Conservation (phyloP, 306 rosid genomes). For the Urtica urens region DNA sequence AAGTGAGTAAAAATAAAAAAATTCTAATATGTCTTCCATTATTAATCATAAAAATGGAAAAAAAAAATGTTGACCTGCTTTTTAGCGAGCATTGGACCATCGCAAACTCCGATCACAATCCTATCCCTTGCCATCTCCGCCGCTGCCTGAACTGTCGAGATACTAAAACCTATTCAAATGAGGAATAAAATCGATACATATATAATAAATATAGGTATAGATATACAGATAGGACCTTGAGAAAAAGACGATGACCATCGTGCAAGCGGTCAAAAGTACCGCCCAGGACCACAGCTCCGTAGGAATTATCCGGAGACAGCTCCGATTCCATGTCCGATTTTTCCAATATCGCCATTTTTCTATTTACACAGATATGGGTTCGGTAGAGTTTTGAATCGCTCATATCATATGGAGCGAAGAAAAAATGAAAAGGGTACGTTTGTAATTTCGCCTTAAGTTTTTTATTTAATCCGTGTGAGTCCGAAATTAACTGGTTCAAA, state of each 20-base stretch:
- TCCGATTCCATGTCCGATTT: conserved; percentile 34
- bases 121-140: conserved; percentile 55
- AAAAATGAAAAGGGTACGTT: no score
- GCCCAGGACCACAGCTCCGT: conserved; percentile 66
- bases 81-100: conserved; percentile 74
- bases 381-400: no score
- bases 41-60: not conserved
- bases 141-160: conserved; percentile 57
- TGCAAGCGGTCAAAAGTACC: conserved; percentile 91
- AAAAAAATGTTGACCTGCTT: conserved; percentile 47
- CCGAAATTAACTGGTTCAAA: no score
- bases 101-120: conserved; percentile 69
- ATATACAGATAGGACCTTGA: conserved; percentile 33
- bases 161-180: not conserved
- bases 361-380: not conserved
- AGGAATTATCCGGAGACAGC: conserved; percentile 64
- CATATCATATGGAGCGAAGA: no score
- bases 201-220: not conserved
- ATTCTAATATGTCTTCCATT: not conserved
- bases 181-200: not conserved
- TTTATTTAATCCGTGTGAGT: no score
- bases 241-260: conserved; percentile 85
- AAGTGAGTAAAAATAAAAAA: not conserved
- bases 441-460: no score
- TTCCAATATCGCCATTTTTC: conserved; percentile 33